phyloP scores from a whole-genome alignment of 2,329 filamentous ascomycete genomes.

The Venturia nashicola region DNA sequence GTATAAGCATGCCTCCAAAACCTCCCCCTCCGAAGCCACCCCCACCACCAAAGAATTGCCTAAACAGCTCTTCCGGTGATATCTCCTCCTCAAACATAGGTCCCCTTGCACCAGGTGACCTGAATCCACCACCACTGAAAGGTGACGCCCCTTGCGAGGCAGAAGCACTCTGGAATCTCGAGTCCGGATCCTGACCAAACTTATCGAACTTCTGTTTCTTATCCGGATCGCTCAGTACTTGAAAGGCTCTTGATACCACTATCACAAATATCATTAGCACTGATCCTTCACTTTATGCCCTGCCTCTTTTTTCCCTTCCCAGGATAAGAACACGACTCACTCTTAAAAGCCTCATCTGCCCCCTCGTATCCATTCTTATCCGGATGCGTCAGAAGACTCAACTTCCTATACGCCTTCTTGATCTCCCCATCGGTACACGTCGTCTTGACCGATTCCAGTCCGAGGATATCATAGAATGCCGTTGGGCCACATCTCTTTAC shows the following conservation, averaged over 20 bases:
- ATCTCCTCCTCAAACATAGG: constrained; percentile 82
- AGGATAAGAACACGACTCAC: constrained; percentile 28
- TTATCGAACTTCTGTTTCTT: constrained; percentile 83
- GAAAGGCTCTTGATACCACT: constrained; percentile 88
- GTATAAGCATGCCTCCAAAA: constrained; percentile 32
- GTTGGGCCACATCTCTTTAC: constrained; percentile 76
- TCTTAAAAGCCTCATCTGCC: constrained; percentile 96
- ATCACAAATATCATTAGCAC: constrained; percentile 8
- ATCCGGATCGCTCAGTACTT: constrained; percentile 82
- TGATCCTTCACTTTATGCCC: background rate
- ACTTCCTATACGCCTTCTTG: constrained; percentile 95
- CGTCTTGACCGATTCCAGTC: constrained; percentile 50
- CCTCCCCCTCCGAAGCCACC: constrained; percentile 50
- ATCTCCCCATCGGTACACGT: constrained; percentile 71
- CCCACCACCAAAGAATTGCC: constrained; percentile 86
- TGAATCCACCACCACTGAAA: constrained; percentile 47
- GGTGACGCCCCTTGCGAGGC: constrained; percentile 49
- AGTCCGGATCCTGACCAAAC: constrained; percentile 87
- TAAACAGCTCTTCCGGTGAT: constrained; percentile 92
- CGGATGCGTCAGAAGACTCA: constrained; percentile 87
- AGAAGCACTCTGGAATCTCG: constrained; percentile 57
- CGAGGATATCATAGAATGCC: constrained; percentile 91
- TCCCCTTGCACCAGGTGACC: constrained; percentile 31
- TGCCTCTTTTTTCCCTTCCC: background rate
- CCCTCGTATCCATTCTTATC: constrained; percentile 97